Evolutionary conservation across 441 rosid genomes (phyloP).

Genomic region (Pelargonium cotyledonis): DNA sequence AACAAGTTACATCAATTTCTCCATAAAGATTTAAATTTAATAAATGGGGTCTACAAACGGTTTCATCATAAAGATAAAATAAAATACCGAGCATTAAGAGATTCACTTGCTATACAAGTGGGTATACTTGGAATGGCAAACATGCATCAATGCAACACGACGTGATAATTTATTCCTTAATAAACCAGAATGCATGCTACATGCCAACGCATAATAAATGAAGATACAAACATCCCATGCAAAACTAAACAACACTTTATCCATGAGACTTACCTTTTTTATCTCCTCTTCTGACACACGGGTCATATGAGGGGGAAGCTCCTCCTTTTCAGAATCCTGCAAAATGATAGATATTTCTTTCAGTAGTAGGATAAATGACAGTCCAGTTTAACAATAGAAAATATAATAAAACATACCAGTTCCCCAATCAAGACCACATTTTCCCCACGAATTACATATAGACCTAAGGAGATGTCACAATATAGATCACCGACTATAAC

Average conservation of each 20-base stretch:
- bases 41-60: neutral
- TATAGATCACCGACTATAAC: slow-evolving; percentile 84
- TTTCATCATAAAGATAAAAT: too few species aligned
- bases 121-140: neutral
- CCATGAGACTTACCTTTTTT: slow-evolving; percentile 36
- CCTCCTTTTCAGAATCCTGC: slow-evolving; percentile 57
- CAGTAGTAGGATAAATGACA: neutral
- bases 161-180: neutral
- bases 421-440: slow-evolving; percentile 96
- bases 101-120: neutral
- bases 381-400: neutral
- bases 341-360: slow-evolving; percentile 1
- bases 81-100: neutral
- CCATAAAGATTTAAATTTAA: neutral
- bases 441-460: slow-evolving; percentile 91
- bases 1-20: neutral
- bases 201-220: neutral
- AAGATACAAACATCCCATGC: neutral
- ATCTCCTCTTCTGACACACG: slow-evolving; percentile 49
- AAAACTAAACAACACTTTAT: neutral
- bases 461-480: slow-evolving; percentile 87
- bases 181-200: neutral
- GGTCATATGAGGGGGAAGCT: slow-evolving; percentile 60
- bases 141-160: neutral
- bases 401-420: slow-evolving; percentile 49